Evolutionary conservation across 768 basidiomycete species (phyloP), one percentile per base, ranked within the genome.

Genomic region (Agrocybe praecox): DNA sequence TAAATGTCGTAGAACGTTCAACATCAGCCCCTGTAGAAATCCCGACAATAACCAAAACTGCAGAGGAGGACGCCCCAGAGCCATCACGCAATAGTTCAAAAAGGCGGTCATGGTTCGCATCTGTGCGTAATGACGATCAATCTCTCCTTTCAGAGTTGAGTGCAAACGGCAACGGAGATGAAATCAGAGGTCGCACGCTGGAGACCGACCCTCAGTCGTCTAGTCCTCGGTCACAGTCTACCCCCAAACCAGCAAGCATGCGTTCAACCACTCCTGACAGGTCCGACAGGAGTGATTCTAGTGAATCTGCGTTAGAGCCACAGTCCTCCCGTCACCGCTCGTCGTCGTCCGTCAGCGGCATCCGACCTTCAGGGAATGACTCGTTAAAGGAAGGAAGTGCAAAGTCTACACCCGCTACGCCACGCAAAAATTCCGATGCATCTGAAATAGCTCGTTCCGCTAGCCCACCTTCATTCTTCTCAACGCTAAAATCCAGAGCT

Each of bases 401-500:
- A 52, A 65, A 65, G 45, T 62, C 70, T 12, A 66, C 53, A 26
- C 64, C 70, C 17, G 59, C 63, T 8, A 71, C 73, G 2, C 76
- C 80, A 40, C 74, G 72, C 40, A 76, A 69, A 59, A 69, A 62
- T 47, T 69, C 70, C 6, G 72, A 72, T 42, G 64, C 57, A n/a
- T 68, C 67, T 9, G 60, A 55, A 40, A 57, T 60, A 63, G 44
- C 67, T 49, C 73, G 72, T 33, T 69, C 81, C 4, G 69, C 79
- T 1, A 81, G 79, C 52, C 77, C 86, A 21, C 71, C 81, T 61
- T 81, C 87, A 17, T 90, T 97, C 75, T 81, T 96, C 46, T 84
- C 90, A 17, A 87, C 89, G 21, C 79, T 92, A 51, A 90, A 89
- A 67, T 85, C 91, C 6, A 88, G 88, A 43, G 84, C 87, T 0